Evolutionary conservation across 2,329 filamentous ascomycete species (phyloP), one percentile per base, ranked within the genome.

Genomic region (Colletotrichum filicis): DNA sequence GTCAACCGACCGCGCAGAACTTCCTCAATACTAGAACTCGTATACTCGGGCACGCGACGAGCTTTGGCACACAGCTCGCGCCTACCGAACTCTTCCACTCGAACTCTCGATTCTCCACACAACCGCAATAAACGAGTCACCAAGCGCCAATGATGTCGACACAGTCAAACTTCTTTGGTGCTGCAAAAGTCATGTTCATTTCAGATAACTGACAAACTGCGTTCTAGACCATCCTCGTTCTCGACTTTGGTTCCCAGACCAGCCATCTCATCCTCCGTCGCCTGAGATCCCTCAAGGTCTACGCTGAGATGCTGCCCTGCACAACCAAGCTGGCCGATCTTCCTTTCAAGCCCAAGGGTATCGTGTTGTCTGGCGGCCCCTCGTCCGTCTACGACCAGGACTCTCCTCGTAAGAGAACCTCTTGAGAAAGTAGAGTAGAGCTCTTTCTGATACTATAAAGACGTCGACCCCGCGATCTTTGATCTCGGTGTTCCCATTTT

Each of bases 291-390:
- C 89, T 97, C 83, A 93, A 92, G 85, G 89, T 97, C 81, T 98
- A 94, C 86, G 91, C 91, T 74, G 95, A 98, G 85, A 93, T 97
- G 92, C 90, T 97, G 56, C 94, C 94, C 26, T 97, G 95, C 84
- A 97, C 93, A 58, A 92, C 93, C 78, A 96, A 96, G 86, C 83
- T 97, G 26, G 85, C 90, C 7, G 94, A 97, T 68, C 88, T 98
- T 42, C 81, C 87, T 59, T 97, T 90, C 87, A 95, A 91, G 80
- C 96, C 96, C 24, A 93, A 93, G 80, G 96, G 95, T 77, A 91
- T 98, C 75, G 93, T 97, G 69, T 74, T 85, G 12, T 82, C 80
- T 32, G 85, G 85, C 68, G 85, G 83, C 79, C 89, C 89, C n/a
- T 85, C 85, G 67, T 95, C 93, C 3, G 95, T 98, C 66, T 98